phyloP scores from a whole-genome alignment of 179 eudicot species.

The Gypsophila paniculata region DNA sequence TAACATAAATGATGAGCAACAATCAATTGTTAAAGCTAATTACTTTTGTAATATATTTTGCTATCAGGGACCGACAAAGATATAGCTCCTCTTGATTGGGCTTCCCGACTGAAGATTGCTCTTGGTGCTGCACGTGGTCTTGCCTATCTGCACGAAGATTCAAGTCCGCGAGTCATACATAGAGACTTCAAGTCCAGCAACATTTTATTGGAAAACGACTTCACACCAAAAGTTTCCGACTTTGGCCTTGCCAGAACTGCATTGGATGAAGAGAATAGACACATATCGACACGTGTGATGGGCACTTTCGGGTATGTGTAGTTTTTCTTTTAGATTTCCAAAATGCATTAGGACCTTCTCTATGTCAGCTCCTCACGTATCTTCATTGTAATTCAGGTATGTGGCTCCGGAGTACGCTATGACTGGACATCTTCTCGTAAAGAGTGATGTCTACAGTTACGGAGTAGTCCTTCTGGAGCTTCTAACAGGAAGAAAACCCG shows the following conservation, averaged over 20 bases:
- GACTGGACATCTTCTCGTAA: conserved; percentile 97
- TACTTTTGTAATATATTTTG: background rate
- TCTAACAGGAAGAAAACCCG: conserved; percentile 81
- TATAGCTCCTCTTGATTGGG: conserved; percentile 83
- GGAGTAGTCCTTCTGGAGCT: conserved; percentile 98
- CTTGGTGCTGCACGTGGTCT: conserved; percentile 97
- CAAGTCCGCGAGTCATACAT: conserved; percentile 94
- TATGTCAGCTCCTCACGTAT: background rate
- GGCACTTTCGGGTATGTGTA: conserved; percentile 85
- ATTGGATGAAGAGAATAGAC: conserved; percentile 65
- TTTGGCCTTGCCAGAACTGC: conserved; percentile 94
- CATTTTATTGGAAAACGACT: conserved; percentile 85
- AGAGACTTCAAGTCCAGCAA: conserved; percentile 95
- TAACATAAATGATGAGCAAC: background rate
- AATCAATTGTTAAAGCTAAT: background rate
- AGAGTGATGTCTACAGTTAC: conserved; percentile 93
- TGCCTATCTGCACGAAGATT: conserved; percentile 94
- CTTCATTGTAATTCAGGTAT: conserved; percentile 41
- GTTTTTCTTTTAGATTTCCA: background rate
- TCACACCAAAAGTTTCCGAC: conserved; percentile 91
- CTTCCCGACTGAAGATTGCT: conserved; percentile 78
- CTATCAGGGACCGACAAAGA: conserved; percentile 60
- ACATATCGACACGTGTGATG: conserved; percentile 98
- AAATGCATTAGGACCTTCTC: background rate
- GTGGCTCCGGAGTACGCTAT: conserved; percentile 98